Evolutionary conservation across 768 basidiomycete species (phyloP).

Genomic region (Leccinum obscurum): DNA sequence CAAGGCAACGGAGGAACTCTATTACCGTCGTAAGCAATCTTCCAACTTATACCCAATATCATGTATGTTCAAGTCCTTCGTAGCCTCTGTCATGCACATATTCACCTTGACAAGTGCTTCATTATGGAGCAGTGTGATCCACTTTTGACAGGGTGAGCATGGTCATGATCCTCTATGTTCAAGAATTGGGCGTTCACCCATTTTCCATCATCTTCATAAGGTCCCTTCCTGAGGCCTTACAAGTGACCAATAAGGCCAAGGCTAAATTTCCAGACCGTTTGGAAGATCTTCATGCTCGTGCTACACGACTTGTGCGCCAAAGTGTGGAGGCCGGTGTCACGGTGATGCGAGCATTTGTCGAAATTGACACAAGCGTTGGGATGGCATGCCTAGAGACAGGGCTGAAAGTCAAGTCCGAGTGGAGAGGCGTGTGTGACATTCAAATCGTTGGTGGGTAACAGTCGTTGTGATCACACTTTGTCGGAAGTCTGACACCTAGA

Average conservation of each 20-base stretch:
- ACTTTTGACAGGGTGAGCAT: slow-evolving; percentile 50
- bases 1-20: slow-evolving; percentile 32
- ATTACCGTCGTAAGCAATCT: slow-evolving; percentile 33
- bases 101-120: slow-evolving; percentile 71
- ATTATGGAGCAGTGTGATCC: slow-evolving; percentile 55
- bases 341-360: slow-evolving; percentile 66
- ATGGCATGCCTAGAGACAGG: slow-evolving; percentile 56
- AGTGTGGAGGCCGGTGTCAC: slow-evolving; percentile 65
- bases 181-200: slow-evolving; percentile 1
- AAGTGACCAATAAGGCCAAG: slow-evolving; percentile 53
- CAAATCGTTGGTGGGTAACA: slow-evolving; percentile 52
- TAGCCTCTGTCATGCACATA: slow-evolving; percentile 59
- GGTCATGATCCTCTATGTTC: neutral
- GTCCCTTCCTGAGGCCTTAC: slow-evolving; percentile 56
- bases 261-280: slow-evolving; percentile 42
- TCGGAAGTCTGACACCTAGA: neutral
- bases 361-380: slow-evolving; percentile 56
- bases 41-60: slow-evolving; percentile 8
- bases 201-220: slow-evolving; percentile 31
- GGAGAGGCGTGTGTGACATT: slow-evolving; percentile 48
- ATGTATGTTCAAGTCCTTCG: slow-evolving; percentile 10
- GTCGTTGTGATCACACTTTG: neutral
- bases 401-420: slow-evolving; percentile 47
- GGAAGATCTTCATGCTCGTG: slow-evolving; percentile 51
- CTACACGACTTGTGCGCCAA: slow-evolving; percentile 52